Base-by-base conservation (phyloP, 192 early-diverging fungal species). In the Linnemannia hyalina region DNA sequence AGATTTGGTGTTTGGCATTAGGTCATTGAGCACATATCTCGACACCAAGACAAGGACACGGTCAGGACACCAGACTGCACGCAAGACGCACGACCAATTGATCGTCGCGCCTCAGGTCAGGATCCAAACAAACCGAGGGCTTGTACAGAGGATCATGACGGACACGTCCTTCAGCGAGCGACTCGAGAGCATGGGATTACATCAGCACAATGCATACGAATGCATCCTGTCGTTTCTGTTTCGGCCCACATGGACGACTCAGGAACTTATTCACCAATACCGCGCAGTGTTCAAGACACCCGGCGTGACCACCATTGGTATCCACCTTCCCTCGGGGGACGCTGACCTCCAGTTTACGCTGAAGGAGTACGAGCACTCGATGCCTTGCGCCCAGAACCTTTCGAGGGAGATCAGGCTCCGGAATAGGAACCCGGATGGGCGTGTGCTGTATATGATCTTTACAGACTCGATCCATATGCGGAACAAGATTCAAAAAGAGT, bases 191-290 rank as follows among this genome's bases (percentile, higher is more conserved):
- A 75, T 75, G 46, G 74, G 74, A 4, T 35, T 75, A 13, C 74
- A 55, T 42, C 49, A 52, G 32, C 38, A 75, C 38, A 75, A 52
- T 52, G 74, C 74, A n/a, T 75, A 75, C 10, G 74, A 52, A 7
- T 75, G 74, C 54, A 52, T 75, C 29, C 74, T 75, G 26, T 75
- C 74, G 9, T 75, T 75, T 57, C 54, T 75, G 42, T 75, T 75
- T 57, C 46, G 74, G 18, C 74, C 49, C 9, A 40, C 54, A 15
- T 52, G 20, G 22, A 32, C 18, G 22, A 55, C 52, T 0, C 74
- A 75, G 52, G 74, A 75, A 29, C 54, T 75, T 6, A 57, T 75
- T 23, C 74, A 75, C 29, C 74, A 75, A n/a, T 75, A 75, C 38
- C 74, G 54, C 32, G 74, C 74, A 10, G 74, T 75, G 5, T 75